These are phyloP conservation scores for Ceratocystis variospora DNA, from an alignment of 2,329 filamentous ascomycete genomes.

Conservation along the genomic window DNA sequence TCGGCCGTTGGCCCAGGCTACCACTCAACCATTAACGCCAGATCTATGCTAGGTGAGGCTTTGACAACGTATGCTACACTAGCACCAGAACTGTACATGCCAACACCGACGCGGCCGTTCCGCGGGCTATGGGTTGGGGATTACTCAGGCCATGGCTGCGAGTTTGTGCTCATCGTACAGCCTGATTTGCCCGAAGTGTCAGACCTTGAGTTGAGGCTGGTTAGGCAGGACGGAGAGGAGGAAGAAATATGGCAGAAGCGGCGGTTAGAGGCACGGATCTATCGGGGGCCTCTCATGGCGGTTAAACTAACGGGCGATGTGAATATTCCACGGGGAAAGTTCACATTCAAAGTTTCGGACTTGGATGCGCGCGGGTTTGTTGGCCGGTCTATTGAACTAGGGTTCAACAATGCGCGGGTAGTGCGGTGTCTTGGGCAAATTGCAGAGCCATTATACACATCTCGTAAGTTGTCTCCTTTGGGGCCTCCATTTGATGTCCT, in stretches of 20 bases:
- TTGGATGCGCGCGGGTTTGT: slow-evolving; percentile 54
- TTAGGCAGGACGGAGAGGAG: slow-evolving; percentile 31
- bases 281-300: slow-evolving; percentile 59
- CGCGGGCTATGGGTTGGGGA: slow-evolving; percentile 88
- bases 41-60: slow-evolving; percentile 34
- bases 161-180: slow-evolving; percentile 75
- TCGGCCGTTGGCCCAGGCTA: neutral
- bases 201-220: slow-evolving; percentile 26
- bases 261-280: slow-evolving; percentile 35
- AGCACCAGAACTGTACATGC: slow-evolving; percentile 60
- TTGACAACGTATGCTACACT: slow-evolving; percentile 57
- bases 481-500: neutral
- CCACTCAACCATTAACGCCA: slow-evolving; percentile 2
- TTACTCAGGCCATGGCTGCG: slow-evolving; percentile 75
- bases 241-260: slow-evolving; percentile 34
- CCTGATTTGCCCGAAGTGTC: slow-evolving; percentile 29
- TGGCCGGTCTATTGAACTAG: slow-evolving; percentile 47
- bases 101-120: slow-evolving; percentile 66
- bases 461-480: neutral
- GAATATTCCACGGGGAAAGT: slow-evolving; percentile 76
- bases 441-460: slow-evolving; percentile 37
- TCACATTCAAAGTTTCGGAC: slow-evolving; percentile 67
- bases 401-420: slow-evolving; percentile 60
- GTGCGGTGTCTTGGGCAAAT: slow-evolving; percentile 67
- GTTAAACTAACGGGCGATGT: slow-evolving; percentile 87